Percentiles rank a stretch among this genome's conserved stretches.
These are phyloP conservation scores for Diospyros lotus DNA, from an alignment of 148 eudicot genomes.

Conservation along the genomic window DNA sequence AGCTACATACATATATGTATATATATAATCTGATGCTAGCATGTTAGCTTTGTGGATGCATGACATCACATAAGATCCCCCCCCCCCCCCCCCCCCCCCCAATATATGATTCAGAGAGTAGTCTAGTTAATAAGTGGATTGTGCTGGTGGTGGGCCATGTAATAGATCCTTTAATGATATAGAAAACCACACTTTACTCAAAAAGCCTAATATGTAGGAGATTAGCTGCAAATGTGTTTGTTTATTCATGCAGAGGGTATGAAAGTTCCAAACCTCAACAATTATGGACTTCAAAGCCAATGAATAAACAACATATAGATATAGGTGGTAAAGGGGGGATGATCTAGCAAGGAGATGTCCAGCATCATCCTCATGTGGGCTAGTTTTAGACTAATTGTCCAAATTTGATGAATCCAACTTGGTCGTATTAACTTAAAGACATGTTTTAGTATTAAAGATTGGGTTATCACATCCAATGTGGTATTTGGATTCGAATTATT, in stretches of 20 bases:
- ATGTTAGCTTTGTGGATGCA: slow-evolving; percentile 7
- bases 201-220: slow-evolving; percentile 22
- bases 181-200: slow-evolving; percentile 1
- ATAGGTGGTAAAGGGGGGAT: not conserved
- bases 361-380: too few relatives aligned
- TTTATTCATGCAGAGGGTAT: slow-evolving; percentile 6
- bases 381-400: too few relatives aligned
- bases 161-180: slow-evolving; percentile 13
- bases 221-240: not conserved
- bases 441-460: too few relatives aligned
- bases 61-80: slow-evolving; percentile 5
- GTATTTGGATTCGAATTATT: too few relatives aligned
- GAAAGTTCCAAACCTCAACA: slow-evolving; percentile 1
- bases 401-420: too few relatives aligned
- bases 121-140: slow-evolving; percentile 7
- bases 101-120: not conserved
- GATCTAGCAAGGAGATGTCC: too few relatives aligned
- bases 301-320: not conserved
- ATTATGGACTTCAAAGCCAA: slow-evolving; percentile 8
- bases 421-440: too few relatives aligned
- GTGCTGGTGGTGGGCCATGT: slow-evolving; percentile 19
- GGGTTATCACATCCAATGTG: too few relatives aligned
- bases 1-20: not conserved
- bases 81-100: not conserved
- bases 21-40: not conserved